Evolutionary conservation across 805 yeast genomes (phyloP).

Genomic region (Starmerella bombicola): DNA sequence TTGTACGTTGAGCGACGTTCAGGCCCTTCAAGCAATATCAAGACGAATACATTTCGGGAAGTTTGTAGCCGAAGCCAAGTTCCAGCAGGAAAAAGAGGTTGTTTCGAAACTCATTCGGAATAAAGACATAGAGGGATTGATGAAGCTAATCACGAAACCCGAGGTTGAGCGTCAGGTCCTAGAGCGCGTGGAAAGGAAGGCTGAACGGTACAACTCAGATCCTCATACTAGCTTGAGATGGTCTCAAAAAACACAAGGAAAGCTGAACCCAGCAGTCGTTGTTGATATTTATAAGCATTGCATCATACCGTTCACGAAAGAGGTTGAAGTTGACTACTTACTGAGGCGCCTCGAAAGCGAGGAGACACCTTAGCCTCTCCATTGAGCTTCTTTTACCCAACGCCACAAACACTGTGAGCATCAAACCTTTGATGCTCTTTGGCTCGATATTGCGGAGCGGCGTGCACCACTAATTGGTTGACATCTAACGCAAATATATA

Average conservation of each 20-base stretch:
- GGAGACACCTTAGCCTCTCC: too few relatives aligned
- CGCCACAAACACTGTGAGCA: too few relatives aligned
- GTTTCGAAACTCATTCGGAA: slow-evolving; percentile 54
- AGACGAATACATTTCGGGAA: slow-evolving; percentile 93
- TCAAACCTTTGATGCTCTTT: too few relatives aligned
- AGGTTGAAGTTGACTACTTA: slow-evolving; percentile 87
- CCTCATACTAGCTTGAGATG: slow-evolving; percentile 52
- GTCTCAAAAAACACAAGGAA: slow-evolving; percentile 51
- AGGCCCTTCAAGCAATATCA: slow-evolving; percentile 73
- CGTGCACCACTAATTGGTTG: too few relatives aligned
- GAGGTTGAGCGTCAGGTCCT: slow-evolving; percentile 79
- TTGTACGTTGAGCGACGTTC: slow-evolving; percentile 73
- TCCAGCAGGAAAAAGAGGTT: slow-evolving; percentile 48
- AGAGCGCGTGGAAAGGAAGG: slow-evolving; percentile 65
- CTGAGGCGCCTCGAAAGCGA: slow-evolving; percentile 55
- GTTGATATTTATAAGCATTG: slow-evolving; percentile 75
- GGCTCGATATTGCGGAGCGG: too few relatives aligned
- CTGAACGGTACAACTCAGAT: slow-evolving; percentile 76
- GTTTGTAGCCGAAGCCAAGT: slow-evolving; percentile 95
- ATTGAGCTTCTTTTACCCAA: too few relatives aligned
- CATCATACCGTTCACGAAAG: slow-evolving; percentile 87
- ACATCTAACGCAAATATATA: too few relatives aligned
- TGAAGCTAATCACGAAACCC: slow-evolving; percentile 68
- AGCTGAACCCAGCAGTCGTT: slow-evolving; percentile 69
- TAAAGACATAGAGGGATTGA: slow-evolving; percentile 59